Evolutionary conservation across 169 alveolate genomes (phyloP).

Genomic region (Plasmodium adleri): DNA sequence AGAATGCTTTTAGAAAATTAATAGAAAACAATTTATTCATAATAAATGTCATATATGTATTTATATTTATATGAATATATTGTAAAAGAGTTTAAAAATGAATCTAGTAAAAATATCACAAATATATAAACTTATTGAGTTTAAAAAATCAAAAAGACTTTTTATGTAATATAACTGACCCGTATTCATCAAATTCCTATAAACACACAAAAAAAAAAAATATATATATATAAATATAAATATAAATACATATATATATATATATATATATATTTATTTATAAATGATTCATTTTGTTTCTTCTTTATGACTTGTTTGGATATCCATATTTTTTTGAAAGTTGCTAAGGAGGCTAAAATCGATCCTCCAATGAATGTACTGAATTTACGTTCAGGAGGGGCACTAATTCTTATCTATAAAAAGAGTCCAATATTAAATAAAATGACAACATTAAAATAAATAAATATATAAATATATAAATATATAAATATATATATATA

Average conservation of each 20-base stretch:
- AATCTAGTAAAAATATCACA: no score
- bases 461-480: no score
- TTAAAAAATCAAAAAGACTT: conserved; percentile 46
- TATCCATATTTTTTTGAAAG: conserved; percentile 71
- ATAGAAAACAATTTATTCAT: neutral
- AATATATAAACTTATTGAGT: neutral
- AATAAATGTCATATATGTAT: neutral
- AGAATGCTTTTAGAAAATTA: neutral
- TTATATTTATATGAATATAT: no score
- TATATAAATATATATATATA: neutral
- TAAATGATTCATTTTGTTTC: neutral
- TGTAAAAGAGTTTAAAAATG: no score
- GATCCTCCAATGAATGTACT: conserved; percentile 75
- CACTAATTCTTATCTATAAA: conserved; percentile 66
- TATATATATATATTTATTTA: neutral
- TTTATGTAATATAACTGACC: conserved; percentile 58
- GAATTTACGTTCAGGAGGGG: conserved; percentile 74
- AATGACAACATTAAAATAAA: neutral
- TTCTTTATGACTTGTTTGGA: conserved; percentile 33
- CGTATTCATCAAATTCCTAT: conserved; percentile 75
- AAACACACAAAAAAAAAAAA: neutral
- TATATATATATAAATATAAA: neutral
- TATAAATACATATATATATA: neutral
- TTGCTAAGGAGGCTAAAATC: conserved; percentile 61
- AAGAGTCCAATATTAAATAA: neutral